Evolutionary conservation across 2,329 filamentous ascomycete genomes (phyloP).

Genomic region (Hortaea sp.): DNA sequence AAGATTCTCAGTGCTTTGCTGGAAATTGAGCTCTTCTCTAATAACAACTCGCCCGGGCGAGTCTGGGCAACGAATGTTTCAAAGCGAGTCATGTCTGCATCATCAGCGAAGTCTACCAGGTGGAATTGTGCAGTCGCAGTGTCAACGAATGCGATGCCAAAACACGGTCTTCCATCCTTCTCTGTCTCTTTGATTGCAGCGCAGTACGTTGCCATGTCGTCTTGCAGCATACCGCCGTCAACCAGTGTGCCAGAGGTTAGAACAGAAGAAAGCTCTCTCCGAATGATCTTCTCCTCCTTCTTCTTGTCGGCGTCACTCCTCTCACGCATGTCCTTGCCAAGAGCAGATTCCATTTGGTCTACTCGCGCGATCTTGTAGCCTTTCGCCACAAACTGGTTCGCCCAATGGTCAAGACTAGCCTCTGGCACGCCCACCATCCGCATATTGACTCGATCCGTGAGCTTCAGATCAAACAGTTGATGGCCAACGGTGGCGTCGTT

Average conservation of each 20-base stretch:
- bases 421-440: slow-evolving; percentile 98
- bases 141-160: slow-evolving; percentile 89
- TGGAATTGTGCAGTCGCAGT: slow-evolving; percentile 93
- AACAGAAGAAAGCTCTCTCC: slow-evolving; percentile 79
- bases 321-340: slow-evolving; percentile 98
- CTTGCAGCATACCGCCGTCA: slow-evolving; percentile 91
- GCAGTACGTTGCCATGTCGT: slow-evolving; percentile 95
- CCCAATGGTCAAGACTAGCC: slow-evolving; percentile 91
- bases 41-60: slow-evolving; percentile 72
- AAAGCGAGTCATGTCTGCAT: slow-evolving; percentile 88
- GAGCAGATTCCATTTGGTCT: slow-evolving; percentile 90
- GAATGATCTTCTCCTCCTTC: slow-evolving; percentile 88
- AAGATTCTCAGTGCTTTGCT: slow-evolving; percentile 84
- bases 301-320: slow-evolving; percentile 54
- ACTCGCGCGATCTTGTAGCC: slow-evolving; percentile 95
- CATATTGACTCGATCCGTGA: slow-evolving; percentile 98
- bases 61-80: slow-evolving; percentile 94
- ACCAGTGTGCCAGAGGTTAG: slow-evolving; percentile 88
- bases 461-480: slow-evolving; percentile 92
- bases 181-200: slow-evolving; percentile 73
- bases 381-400: slow-evolving; percentile 96
- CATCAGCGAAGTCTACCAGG: slow-evolving; percentile 83
- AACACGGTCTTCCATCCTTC: slow-evolving; percentile 64
- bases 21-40: slow-evolving; percentile 74
- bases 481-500: slow-evolving; percentile 95